These are phyloP conservation scores for Salmacisia buchloeana DNA, from an alignment of 1,284 basidiomycete species.

Conservation along the genomic window DNA sequence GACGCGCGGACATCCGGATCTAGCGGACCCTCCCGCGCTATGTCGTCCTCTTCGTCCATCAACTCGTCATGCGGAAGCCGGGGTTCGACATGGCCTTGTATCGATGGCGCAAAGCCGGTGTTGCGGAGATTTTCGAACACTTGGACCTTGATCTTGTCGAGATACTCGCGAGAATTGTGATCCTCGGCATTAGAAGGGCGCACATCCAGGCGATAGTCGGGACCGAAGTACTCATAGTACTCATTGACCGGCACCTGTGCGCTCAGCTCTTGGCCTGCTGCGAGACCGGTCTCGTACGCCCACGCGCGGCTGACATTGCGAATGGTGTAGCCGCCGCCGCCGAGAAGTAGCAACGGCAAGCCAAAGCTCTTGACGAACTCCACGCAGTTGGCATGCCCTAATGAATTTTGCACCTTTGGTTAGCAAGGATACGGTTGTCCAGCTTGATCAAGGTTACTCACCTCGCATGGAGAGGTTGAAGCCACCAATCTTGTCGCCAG, in stretches of 20 bases:
- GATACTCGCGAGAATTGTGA: slow-evolving; percentile 76
- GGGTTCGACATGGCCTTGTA: slow-evolving; percentile 45
- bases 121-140: slow-evolving; percentile 65
- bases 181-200: slow-evolving; percentile 93
- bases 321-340: slow-evolving; percentile 98
- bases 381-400: slow-evolving; percentile 90
- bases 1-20: slow-evolving; percentile 30
- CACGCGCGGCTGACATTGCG: slow-evolving; percentile 93
- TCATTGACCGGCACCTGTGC: slow-evolving; percentile 53
- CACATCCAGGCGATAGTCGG: slow-evolving; percentile 95
- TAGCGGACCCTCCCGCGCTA: slow-evolving; percentile 13
- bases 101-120: slow-evolving; percentile 34
- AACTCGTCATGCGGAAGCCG: slow-evolving; percentile 24
- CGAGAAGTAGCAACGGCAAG: slow-evolving; percentile 82
- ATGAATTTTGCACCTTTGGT: too few species aligned
- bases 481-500: slow-evolving; percentile 91
- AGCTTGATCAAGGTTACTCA: slow-evolving; percentile 29
- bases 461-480: slow-evolving; percentile 97
- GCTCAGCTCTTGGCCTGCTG: slow-evolving; percentile 87
- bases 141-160: slow-evolving; percentile 85
- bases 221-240: slow-evolving; percentile 96
- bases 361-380: slow-evolving; percentile 95
- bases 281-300: slow-evolving; percentile 96
- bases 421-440: background rate
- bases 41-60: slow-evolving; percentile 28